Evolutionary conservation across 805 yeast genomes (phyloP).

Genomic region (Myxozyma lipomycoides): DNA sequence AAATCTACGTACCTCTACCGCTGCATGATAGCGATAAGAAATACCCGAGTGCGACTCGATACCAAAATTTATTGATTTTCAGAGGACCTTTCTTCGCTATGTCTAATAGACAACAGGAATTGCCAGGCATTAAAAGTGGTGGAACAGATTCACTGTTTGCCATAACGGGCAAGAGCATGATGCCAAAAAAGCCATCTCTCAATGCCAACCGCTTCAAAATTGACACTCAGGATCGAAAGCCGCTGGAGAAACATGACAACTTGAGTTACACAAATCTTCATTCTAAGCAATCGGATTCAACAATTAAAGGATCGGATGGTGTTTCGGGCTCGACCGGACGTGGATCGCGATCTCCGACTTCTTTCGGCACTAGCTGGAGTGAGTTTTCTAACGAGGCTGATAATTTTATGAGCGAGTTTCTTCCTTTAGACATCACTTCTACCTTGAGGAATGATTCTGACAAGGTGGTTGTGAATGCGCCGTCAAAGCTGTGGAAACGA

Average conservation of each 20-base stretch:
- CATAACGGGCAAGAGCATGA: no score
- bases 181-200: neutral
- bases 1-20: no score
- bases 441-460: neutral
- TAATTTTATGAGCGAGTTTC: constrained; percentile 3
- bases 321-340: no score
- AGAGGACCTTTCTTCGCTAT: no score
- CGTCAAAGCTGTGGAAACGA: neutral
- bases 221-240: neutral
- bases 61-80: no score
- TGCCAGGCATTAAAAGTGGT: no score
- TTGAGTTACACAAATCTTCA: neutral
- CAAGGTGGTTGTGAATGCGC: neutral
- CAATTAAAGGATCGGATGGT: neutral
- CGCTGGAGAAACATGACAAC: neutral
- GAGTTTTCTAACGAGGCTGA: constrained; percentile 1
- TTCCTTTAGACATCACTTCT: neutral
- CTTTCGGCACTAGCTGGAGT: constrained; percentile 4
- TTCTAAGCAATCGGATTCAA: neutral
- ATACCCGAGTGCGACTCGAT: no score
- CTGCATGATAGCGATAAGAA: no score
- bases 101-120: no score
- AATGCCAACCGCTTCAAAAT: neutral
- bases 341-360: constrained; percentile 3
- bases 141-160: no score